Percentiles rank a stretch among this genome's conserved stretches.
Conservation (phyloP, 2,329 filamentous ascomycete species). For the Nothophoma quercina region DNA sequence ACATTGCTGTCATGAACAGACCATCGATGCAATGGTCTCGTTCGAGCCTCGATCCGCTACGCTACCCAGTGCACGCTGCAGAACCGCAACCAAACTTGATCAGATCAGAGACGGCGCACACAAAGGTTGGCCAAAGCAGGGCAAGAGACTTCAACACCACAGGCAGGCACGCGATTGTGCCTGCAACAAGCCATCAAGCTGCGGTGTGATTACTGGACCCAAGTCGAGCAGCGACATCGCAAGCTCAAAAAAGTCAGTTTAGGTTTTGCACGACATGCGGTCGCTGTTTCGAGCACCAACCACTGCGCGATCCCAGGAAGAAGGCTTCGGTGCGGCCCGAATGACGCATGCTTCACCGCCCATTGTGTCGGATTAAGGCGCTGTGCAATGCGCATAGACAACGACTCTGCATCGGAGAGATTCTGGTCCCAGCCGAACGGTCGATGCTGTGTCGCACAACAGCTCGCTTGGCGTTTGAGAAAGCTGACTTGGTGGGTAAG, state of each 20-base stretch:
- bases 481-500: neutral
- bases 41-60: neutral
- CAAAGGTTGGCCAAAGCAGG: neutral
- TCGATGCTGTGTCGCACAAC: constrained; percentile 8
- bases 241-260: neutral
- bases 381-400: constrained; percentile 1
- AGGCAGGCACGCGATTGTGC: neutral
- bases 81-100: neutral
- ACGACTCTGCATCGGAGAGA: constrained; percentile 10
- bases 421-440: constrained; percentile 4
- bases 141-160: no score
- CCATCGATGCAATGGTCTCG: neutral
- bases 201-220: neutral
- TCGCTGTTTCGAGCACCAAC: neutral
- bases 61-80: constrained; percentile 1
- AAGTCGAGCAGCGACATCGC: neutral
- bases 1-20: no score
- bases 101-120: neutral
- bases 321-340: constrained; percentile 19
- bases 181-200: neutral
- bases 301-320: constrained; percentile 5
- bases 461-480: neutral
- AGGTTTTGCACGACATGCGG: neutral
- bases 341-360: constrained; percentile 13
- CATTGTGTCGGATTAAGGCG: constrained; percentile 14